Evolutionary conservation across 257 asterid species (phyloP).

Genomic region (Eucommia ulmoides): DNA sequence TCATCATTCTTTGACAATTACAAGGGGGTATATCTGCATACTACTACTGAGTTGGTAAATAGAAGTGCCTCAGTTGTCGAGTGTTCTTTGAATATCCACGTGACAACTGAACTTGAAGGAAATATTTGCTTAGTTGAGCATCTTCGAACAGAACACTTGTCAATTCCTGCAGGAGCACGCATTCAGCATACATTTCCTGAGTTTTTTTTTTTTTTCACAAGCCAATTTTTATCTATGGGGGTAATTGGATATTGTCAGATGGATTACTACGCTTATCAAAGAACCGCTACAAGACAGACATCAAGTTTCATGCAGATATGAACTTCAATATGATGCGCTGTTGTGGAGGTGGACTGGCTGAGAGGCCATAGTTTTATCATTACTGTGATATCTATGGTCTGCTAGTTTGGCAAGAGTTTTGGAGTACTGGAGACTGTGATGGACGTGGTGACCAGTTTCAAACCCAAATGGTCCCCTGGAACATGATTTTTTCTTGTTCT

Average conservation of each 20-base stretch:
- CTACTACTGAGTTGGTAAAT: slow-evolving; percentile 65
- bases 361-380: slow-evolving; percentile 92
- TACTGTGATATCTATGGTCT: slow-evolving; percentile 89
- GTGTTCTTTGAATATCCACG: slow-evolving; percentile 80
- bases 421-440: slow-evolving; percentile 94
- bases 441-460: slow-evolving; percentile 91
- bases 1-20: slow-evolving; percentile 62
- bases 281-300: slow-evolving; percentile 72
- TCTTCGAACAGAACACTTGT: slow-evolving; percentile 46
- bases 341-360: slow-evolving; percentile 98
- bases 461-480: slow-evolving; percentile 90
- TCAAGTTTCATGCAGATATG: slow-evolving; percentile 96
- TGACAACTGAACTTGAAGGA: slow-evolving; percentile 62
- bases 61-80: slow-evolving; percentile 43
- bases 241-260: slow-evolving; percentile 96
- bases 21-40: slow-evolving; percentile 62
- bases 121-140: slow-evolving; percentile 50
- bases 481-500: slow-evolving; percentile 75
- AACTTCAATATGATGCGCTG: slow-evolving; percentile 97
- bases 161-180: slow-evolving; percentile 50
- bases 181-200: slow-evolving; percentile 66
- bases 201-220: too few relatives aligned
- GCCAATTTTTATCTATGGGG: slow-evolving; percentile 91
- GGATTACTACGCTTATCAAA: slow-evolving; percentile 80
- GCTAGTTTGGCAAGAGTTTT: slow-evolving; percentile 99